Evolutionary conservation across 805 yeast genomes (phyloP).

Genomic region (Saturnispora sanitii): DNA sequence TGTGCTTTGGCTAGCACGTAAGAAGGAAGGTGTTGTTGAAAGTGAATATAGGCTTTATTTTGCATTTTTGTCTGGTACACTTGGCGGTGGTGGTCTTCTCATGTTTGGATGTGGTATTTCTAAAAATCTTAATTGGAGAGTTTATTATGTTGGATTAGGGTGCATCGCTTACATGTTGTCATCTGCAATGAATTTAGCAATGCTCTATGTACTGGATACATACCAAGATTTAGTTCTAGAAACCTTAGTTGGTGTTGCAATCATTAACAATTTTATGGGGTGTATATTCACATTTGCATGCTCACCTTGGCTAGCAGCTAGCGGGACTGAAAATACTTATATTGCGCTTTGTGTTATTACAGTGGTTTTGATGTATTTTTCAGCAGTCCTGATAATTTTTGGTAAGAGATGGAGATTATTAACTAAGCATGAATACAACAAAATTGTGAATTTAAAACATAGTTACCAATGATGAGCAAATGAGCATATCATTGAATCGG

Average conservation of each 20-base stretch:
- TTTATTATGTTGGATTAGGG: constrained; percentile 50
- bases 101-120: constrained; percentile 60
- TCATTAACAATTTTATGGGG: constrained; percentile 54
- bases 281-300: constrained; percentile 60
- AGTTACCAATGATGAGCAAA: constrained; percentile 3
- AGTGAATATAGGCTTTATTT: constrained; percentile 57
- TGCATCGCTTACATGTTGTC: constrained; percentile 61
- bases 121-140: constrained; percentile 40
- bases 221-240: constrained; percentile 59
- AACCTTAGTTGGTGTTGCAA: constrained; percentile 54
- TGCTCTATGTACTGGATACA: constrained; percentile 56
- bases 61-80: constrained; percentile 44
- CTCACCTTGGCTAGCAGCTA: constrained; percentile 47
- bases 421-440: constrained; percentile 34
- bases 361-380: constrained; percentile 41
- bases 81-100: constrained; percentile 51
- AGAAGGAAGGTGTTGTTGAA: constrained; percentile 49
- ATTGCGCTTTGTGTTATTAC: constrained; percentile 53
- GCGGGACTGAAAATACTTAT: constrained; percentile 51
- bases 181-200: constrained; percentile 57
- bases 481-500: neutral
- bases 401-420: constrained; percentile 54
- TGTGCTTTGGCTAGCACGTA: constrained; percentile 54
- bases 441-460: neutral
- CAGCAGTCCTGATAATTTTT: constrained; percentile 46